phyloP scores from a whole-genome alignment of 495 filamentous ascomycete genomes.

The Ramalina intermedia region DNA sequence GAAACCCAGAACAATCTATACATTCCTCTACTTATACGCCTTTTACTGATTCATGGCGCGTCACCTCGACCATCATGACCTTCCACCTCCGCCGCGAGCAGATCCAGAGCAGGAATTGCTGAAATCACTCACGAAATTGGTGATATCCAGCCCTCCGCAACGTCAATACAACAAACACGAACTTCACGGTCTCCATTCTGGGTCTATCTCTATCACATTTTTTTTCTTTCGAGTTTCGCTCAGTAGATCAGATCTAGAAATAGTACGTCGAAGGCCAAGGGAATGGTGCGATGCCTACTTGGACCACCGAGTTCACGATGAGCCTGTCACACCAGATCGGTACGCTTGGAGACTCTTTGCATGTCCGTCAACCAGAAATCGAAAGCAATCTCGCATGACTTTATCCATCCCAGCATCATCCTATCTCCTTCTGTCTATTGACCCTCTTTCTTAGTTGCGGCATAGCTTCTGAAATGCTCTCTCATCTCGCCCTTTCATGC shows the following conservation, averaged over 20 bases:
- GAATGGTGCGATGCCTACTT: conserved; percentile 29
- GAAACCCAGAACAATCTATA: too few relatives aligned
- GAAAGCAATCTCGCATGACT: neutral
- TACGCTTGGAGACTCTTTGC: neutral
- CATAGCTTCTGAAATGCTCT: conserved; percentile 39
- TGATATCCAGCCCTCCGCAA: conserved; percentile 3
- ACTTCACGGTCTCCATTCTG: conserved; percentile 37
- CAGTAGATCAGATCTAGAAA: conserved; percentile 28
- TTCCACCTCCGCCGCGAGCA: neutral
- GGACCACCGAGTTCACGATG: conserved; percentile 12
- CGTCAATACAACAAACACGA: conserved; percentile 1
- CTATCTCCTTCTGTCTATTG: neutral
- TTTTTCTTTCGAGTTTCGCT: conserved; percentile 39
- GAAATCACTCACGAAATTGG: neutral
- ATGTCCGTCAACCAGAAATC: neutral
- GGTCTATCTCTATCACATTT: conserved; percentile 44
- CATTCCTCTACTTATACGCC: too few relatives aligned
- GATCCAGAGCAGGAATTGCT: conserved; percentile 1
- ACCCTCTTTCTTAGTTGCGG: conserved; percentile 28
- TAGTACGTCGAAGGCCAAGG: conserved; percentile 30
- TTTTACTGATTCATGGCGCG: neutral
- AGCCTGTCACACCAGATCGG: conserved; percentile 8
- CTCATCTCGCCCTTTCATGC: conserved; percentile 30
- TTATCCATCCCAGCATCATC: neutral
- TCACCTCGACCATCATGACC: neutral